Conservation (phyloP, 257 asterid genomes). For the Solanum okadae region DNA sequence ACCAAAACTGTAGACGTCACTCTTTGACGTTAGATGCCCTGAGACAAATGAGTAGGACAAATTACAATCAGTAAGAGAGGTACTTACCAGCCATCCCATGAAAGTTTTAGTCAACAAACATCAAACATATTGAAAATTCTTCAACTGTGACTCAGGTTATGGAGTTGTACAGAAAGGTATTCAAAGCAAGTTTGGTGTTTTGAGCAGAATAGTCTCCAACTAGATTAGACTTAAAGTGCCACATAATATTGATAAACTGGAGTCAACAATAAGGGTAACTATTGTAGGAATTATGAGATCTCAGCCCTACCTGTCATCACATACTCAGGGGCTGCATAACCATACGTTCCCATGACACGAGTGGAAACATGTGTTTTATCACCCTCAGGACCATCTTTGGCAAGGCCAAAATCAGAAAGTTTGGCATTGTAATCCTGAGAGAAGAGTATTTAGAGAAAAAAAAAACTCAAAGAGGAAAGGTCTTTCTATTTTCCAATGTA, state of each 20-base stretch:
- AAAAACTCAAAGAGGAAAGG: background rate
- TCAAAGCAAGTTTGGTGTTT: background rate
- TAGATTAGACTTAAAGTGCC: background rate
- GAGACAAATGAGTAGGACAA: background rate
- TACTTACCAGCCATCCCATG: background rate
- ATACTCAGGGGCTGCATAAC: slow-evolving; percentile 97
- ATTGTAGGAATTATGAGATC: background rate
- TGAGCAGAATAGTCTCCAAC: background rate
- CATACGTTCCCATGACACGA: slow-evolving; percentile 98
- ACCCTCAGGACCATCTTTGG: slow-evolving; percentile 96
- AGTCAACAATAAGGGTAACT: background rate
- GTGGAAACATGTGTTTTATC: slow-evolving; percentile 97
- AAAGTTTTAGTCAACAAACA: background rate
- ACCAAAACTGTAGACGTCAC: slow-evolving; percentile 90
- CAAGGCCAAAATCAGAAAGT: slow-evolving; percentile 97
- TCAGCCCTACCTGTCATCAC: slow-evolving; percentile 77
- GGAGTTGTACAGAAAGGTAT: background rate
- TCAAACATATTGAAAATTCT: background rate
- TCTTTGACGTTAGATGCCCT: slow-evolving; percentile 97
- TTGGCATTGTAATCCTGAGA: slow-evolving; percentile 90
- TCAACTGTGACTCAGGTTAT: background rate
- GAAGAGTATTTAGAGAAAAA: slow-evolving; percentile 5
- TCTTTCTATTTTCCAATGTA: background rate
- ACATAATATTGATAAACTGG: background rate
- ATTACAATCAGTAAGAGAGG: background rate